Evolutionary conservation across 495 filamentous ascomycete genomes (phyloP), one percentile per base, ranked within the genome.

Genomic region (Penicillium macrosclerotiorum): DNA sequence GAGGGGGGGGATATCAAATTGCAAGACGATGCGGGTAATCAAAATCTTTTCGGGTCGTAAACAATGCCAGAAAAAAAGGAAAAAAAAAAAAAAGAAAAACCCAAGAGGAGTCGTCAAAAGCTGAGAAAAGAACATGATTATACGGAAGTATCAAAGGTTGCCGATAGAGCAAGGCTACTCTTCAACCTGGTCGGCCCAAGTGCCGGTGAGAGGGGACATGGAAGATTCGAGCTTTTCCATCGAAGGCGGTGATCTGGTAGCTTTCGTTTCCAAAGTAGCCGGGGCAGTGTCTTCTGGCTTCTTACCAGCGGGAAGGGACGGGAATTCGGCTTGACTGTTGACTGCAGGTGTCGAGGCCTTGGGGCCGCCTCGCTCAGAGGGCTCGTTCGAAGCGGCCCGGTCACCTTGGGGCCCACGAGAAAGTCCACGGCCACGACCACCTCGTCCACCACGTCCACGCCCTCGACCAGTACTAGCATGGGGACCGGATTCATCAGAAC

Each of bases 181-280:
- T 3, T 60, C 59, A 8, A 72, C 55, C 45, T 70, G 63, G 44
- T 73, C 69, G 9, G 68, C 69, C 69, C 69, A 73, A 36, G 57
- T 72, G 19, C 61, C 61, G 26, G 57, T 45, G 12, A 54, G 42
- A 2, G 57, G 62, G 12, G 50, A 52, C 14, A 62, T 57, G 0
- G 61, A 43, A 30, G 51, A 44, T 9, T 61, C 57, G 16, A 63
- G 45, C 20, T 48, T 63, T 16, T 63, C 59, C 56, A 63, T 49
- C 8, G 50, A 38, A 5, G 54, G 9, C 7, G 41, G 43, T 33
- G 47, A 25, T 26, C 46, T 49, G 6, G 23, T 26, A n/a, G 31
- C 18, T 2, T 44, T 54, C 18, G 39, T 51, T 3, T 44, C 27
- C 9, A 36, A 39, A 13, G 26, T 24, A 13, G 45, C 20, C 45